These are phyloP conservation scores for Cajanus cajan DNA, from an alignment of 306 rosid genomes.

Conservation along the genomic window DNA sequence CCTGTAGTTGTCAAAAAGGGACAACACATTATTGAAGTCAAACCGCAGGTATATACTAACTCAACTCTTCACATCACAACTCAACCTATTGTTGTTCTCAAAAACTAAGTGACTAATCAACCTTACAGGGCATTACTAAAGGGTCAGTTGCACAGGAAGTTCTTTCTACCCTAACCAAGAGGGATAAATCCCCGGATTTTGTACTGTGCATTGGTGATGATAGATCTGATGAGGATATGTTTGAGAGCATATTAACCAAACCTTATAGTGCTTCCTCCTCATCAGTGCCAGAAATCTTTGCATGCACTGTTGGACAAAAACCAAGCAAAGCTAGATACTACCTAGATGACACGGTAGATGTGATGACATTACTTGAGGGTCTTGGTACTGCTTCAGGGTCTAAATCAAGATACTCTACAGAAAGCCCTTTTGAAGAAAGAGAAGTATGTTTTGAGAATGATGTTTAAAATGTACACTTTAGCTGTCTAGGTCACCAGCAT, in stretches of 20 bases:
- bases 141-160: conserved; percentile 40
- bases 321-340: conserved; percentile 96
- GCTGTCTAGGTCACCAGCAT: conserved; percentile 11
- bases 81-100: background rate
- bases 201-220: conserved; percentile 48
- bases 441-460: conserved; percentile 38
- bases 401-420: conserved; percentile 30
- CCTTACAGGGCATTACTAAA: conserved; percentile 43
- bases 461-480: conserved; percentile 28
- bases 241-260: conserved; percentile 61
- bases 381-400: conserved; percentile 49
- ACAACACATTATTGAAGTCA: conserved; percentile 78
- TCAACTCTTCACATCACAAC: conserved; percentile 9
- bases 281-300: conserved; percentile 61
- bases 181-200: conserved; percentile 34
- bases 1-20: conserved; percentile 92
- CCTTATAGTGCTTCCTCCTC: conserved; percentile 38
- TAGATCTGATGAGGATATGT: conserved; percentile 52
- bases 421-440: conserved; percentile 13
- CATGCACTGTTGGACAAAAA: conserved; percentile 92
- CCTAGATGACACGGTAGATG: conserved; percentile 72
- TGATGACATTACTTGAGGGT: conserved; percentile 55
- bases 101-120: conserved; percentile 16
- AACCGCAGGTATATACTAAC: conserved; percentile 62
- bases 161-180: conserved; percentile 26